Base-by-base conservation (phyloP, 2,329 filamentous ascomycete species). In the Alternaria ethzedia region DNA sequence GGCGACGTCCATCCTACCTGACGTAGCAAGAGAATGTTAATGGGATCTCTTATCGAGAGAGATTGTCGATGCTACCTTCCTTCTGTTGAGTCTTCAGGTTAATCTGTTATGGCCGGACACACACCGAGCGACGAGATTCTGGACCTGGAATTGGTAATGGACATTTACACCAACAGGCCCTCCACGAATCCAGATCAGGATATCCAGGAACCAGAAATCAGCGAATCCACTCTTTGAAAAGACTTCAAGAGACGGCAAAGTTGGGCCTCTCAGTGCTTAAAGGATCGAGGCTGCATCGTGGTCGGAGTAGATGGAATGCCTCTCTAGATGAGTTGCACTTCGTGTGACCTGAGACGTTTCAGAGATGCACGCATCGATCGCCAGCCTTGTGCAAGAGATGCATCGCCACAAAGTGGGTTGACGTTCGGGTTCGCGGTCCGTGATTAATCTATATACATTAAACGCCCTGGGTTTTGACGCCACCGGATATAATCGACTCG, bases 401-500 rank as follows among this genome's bases (percentile, higher is more conserved):
- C 54, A 45, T 28, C 36, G 44, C 45, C 20, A 17, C 13, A 20
- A 59, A n/a, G 20, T 51, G 47, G 36, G 46, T 63, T 49, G 41
- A 58, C 51, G 43, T 58, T 67, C 65, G 65, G 62, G 56, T 60
- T 20, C 5, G 36, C 63, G 65, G 65, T 54, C 65, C 65, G 65
- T 57, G 25, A 47, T 51, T 60, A 67, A 67, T 67, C 49, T 66
- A 61, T 63, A 50, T 41, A 50, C 32, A 65, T 67, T 65, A 63
- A 44, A 52, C 59, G 55, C 44, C n/a, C 21, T 44, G 55, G 45
- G n/a, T 21, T 17, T 32, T 45, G 20, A 59, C 58, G 55, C 61
- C 51, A 66, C 47, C 41, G 47, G 61, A 25, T 41, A 43, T 58
- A 47, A 30, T 46, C 25, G 41, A 32, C 51, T 51, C 28, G 50